Evolutionary conservation across 345 rosid genomes (phyloP), one percentile per base, ranked within the genome.

Genomic region (Moricandia arvensis): DNA sequence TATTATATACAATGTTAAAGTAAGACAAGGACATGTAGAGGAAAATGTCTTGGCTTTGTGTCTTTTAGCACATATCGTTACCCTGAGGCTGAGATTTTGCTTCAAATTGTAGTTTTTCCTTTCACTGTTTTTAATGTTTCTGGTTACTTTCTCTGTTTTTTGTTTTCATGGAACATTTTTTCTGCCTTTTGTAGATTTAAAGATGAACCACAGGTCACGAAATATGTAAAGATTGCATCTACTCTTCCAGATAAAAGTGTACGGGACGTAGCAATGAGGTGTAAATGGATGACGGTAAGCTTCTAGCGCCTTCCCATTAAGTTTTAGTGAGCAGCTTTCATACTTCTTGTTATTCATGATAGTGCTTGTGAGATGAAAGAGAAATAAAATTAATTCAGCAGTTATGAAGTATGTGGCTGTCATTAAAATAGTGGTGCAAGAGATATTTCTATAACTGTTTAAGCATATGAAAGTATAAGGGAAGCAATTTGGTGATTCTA

Each of bases 221-320:
- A 79, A 81, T 95, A 90, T 82, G 87, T 95, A 76, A 95, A 89
- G 87, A 89, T 95, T 53, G 98, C 99, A 0, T 89, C 97, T 62
- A 82, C 81, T 43, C 79, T 95, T 77, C 96, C 75, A 45, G 98
- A 90, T 77, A 95, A 95, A 83, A 87, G 93, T 61, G 98, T 95
- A 4, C 87, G 99, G n/a, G 99, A 95, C 82, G 99, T 95, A 74
- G 99, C 99, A 33, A 76, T 95, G 89, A 87, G 99, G 90, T 90
- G 98, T 79, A 87, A 94, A 77, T 95, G 99, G 82, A 79, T 79
- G 82, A 68, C 70, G 66, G 82, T 79, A 73, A 73, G 66, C 11
- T 62, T 47, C 13, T 38, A 41, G 7, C 1, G 10, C 49, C 12
- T 73, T 60, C 6, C 34, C 47, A 26, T 6, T 35, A 8, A 35